Base-by-base conservation (phyloP, 805 yeast genomes). In the Starmera amethionina region DNA sequence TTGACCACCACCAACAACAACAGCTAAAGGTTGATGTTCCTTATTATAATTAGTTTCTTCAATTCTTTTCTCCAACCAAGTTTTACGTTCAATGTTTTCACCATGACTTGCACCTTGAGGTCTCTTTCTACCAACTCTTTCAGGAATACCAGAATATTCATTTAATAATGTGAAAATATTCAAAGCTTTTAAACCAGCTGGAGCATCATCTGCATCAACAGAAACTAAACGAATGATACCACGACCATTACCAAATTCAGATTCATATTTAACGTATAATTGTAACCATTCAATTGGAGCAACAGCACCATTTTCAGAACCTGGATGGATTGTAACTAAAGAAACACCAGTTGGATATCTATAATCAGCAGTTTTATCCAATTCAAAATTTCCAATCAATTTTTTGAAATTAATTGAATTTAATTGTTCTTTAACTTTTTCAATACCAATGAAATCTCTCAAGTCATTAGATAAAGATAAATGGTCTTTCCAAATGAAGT, bases 1-100 rank as follows among this genome's bases (percentile, higher is more conserved):
- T 50, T 68, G 74, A 18, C 74, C 73, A 42, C 70, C 74, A 34
- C 74, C 73, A 36, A 68, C 66, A 44, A 68, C 54, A 32, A 68
- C 52, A 16, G 67, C 73, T n/a, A 60, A 38, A 5, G 73, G 73
- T 45, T 64, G 62, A 38, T 60, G 58, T 4, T 48, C 48, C 4
- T 50, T 60, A n/a, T 52, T 58, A 45, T 51, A 59, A 13, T 49
- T 46, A 39, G 52, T 53, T n/a, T 57, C 62, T 12, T 48, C 51
- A 8, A 38, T 43, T 44, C 69, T 55, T 35, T 44, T 40, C 38
- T 65, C 70, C n/a, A 56, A 38, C 70, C 70, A 65, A 1, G 70
- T 64, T 42, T 52, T 46, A 43, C 71, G 55, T 18, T 54, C 55
- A 18, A 54, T 42, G 42, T 63, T 62, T 43, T 65, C 65, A 38